phyloP scores from a whole-genome alignment of 768 basidiomycete species.

The Amanita rimosa region DNA sequence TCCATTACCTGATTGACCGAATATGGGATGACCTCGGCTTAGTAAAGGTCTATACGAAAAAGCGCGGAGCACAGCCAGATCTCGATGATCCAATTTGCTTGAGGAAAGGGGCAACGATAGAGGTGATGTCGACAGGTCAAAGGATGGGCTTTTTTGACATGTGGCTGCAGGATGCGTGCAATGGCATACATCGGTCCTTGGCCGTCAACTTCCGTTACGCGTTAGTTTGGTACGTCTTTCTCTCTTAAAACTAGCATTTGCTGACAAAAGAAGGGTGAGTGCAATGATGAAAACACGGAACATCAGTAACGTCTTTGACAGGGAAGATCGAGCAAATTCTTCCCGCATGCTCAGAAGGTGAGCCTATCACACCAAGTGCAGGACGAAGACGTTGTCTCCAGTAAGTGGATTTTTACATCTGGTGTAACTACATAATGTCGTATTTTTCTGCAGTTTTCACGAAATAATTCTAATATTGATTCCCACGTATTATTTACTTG shows the following conservation, averaged over 20 bases:
- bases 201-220: slow-evolving; percentile 90
- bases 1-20: slow-evolving; percentile 63
- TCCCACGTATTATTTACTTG: neutral
- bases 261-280: slow-evolving; percentile 3
- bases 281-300: neutral
- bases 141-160: neutral
- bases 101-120: slow-evolving; percentile 86
- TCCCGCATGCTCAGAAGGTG: slow-evolving; percentile 91
- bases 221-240: slow-evolving; percentile 67
- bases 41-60: slow-evolving; percentile 95
- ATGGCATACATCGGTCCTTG: slow-evolving; percentile 85
- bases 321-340: slow-evolving; percentile 93
- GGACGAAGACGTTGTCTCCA: slow-evolving; percentile 84
- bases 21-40: slow-evolving; percentile 75
- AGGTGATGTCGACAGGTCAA: slow-evolving; percentile 31
- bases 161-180: slow-evolving; percentile 62
- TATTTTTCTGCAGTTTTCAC: neutral
- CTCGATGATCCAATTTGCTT: slow-evolving; percentile 84
- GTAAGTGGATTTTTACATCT: slow-evolving; percentile 42
- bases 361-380: slow-evolving; percentile 74
- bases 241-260: neutral
- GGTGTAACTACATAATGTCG: too few species aligned
- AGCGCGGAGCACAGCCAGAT: slow-evolving; percentile 90
- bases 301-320: slow-evolving; percentile 13
- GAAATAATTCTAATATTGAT: neutral